A percentile compares a stretch with the other conserved stretches of the same genome.
phyloP scores from a whole-genome alignment of 2,329 filamentous ascomycete species.

The Aureobasidium sp. region DNA sequence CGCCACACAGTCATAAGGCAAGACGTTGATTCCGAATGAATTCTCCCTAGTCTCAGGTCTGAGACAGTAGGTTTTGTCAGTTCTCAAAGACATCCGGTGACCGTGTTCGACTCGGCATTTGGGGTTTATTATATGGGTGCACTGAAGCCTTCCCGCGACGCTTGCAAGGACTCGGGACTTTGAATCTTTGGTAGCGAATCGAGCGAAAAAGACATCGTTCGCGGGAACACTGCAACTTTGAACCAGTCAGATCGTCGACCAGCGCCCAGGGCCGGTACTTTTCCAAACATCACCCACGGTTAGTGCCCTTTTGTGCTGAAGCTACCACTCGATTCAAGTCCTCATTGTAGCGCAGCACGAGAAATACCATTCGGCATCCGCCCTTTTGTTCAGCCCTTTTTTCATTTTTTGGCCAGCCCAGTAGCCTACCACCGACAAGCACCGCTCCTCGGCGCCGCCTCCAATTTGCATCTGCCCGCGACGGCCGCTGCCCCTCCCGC shows the following conservation, averaged over 20 bases:
- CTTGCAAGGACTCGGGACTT: conserved; percentile 15
- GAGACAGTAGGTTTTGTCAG: conserved; percentile 16
- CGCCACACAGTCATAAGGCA: conserved; percentile 16
- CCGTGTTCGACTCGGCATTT: conserved; percentile 12
- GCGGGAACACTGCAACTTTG: conserved; percentile 8
- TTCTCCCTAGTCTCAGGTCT: conserved; percentile 15
- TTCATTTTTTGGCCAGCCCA: conserved; percentile 3
- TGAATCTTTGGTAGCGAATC: conserved; percentile 15
- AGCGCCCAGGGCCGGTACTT: conserved; percentile 12
- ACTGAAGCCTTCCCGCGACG: conserved; percentile 13
- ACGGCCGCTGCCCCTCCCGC: conserved; percentile 3
- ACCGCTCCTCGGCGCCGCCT: conserved; percentile 4
- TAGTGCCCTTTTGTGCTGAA: conserved; percentile 12
- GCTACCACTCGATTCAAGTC: conserved; percentile 12
- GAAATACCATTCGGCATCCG: conserved; percentile 10
- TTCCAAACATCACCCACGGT: conserved; percentile 14
- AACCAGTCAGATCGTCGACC: conserved; percentile 15
- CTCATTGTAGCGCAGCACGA: conserved; percentile 11
- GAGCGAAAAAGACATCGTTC: conserved; percentile 15
- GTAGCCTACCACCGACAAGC: not conserved
- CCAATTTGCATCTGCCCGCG: conserved; percentile 2
- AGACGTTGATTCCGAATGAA: conserved; percentile 8
- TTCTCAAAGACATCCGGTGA: conserved; percentile 9
- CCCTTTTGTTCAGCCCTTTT: conserved; percentile 2
- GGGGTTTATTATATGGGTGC: conserved; percentile 15